These are phyloP conservation scores for Gossypium raimondii DNA, from an alignment of 345 rosid species.

Conservation along the genomic window DNA sequence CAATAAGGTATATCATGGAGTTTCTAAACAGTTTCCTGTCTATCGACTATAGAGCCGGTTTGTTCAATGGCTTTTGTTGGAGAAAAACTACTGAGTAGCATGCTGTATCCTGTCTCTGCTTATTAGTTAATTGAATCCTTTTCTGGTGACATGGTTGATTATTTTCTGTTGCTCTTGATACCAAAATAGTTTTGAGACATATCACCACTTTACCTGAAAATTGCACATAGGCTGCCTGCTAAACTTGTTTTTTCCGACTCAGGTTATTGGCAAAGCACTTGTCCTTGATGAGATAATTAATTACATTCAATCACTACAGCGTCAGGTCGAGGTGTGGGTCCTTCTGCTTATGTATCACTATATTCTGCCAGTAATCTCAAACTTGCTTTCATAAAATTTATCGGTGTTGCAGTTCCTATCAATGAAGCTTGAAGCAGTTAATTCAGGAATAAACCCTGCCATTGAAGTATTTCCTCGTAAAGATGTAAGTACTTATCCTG, in stretches of 20 bases:
- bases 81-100: neutral
- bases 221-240: neutral
- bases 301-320: constrained; percentile 83
- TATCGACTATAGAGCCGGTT: neutral
- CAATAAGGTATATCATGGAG: constrained; percentile 52
- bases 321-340: constrained; percentile 73
- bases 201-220: neutral
- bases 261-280: constrained; percentile 91
- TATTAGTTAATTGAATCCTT: neutral
- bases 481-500: constrained; percentile 42
- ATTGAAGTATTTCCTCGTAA: constrained; percentile 67
- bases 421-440: constrained; percentile 89
- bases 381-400: constrained; percentile 10
- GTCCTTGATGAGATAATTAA: constrained; percentile 89
- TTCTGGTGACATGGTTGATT: neutral
- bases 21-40: neutral
- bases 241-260: constrained; percentile 17
- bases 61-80: neutral
- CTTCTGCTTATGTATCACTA: neutral
- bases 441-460: constrained; percentile 53
- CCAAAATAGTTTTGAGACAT: neutral
- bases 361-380: neutral
- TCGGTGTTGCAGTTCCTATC: constrained; percentile 67
- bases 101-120: neutral
- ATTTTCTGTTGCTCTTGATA: neutral